Evolutionary conservation across 345 rosid species (phyloP), one percentile per base, ranked within the genome.

Genomic region (Tarenaya hassleriana): DNA sequence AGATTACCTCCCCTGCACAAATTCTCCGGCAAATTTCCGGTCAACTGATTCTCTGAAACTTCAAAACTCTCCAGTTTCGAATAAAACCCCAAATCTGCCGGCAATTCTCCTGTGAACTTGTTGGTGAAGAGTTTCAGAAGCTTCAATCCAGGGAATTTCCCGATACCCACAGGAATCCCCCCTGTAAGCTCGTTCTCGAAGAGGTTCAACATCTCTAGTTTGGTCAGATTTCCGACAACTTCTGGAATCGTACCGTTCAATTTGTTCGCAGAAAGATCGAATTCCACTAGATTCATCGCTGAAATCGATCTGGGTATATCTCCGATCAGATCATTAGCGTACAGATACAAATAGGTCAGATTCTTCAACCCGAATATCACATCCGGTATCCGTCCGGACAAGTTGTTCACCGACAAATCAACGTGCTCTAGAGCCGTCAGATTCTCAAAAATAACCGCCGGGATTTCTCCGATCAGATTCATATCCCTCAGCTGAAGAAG

Each of bases 191-290:
- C 55, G 54, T 91, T 91, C 4, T 1, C 0, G 12, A 27, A 73
- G 33, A 91, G 69, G 55, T 63, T 55, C 48, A 91, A 34, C 7
- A 13, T 7, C 10, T 37, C 1, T 61, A 91, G 42, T 4, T 69
- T 70, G 69, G 75, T 67, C 37, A 91, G 57, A 65, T 77, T 82
- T 8, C 88, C 92, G 13, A 82, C 60, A 8, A 57, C 73, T 21
- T 55, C 70, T 0, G 94, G 88, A n/a, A 91, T 74, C 3, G 83
- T 54, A 54, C 96, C 98, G 17, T 68, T 74, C 51, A 91, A 66
- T 3, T 69, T 62, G 63, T 91, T 91, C 7, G 0, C 38, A 0
- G 78, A 62, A 60, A 87, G 72, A 75, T 91, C 98, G 42, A 91
- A 31, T 3, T 43, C 42, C 1, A 16, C 55, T 71, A 91, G 14